phyloP scores from a whole-genome alignment of 345 rosid genomes.

The Abelmoschus esculentus region DNA sequence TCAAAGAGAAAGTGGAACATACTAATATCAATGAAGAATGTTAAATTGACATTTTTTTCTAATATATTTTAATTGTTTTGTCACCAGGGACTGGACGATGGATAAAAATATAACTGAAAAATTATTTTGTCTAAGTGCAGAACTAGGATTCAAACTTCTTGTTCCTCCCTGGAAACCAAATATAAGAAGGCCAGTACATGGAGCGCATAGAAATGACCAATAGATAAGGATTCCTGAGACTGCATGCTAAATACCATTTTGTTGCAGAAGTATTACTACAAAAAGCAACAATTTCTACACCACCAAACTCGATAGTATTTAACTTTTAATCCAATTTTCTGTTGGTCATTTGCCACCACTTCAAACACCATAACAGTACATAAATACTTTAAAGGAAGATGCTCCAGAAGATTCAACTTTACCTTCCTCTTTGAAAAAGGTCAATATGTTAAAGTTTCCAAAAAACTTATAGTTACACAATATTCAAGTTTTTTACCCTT shows the following conservation, averaged over 20 bases:
- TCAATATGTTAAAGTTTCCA: not conserved
- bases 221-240: not conserved
- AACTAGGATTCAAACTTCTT: not conserved
- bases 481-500: not conserved
- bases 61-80: not conserved
- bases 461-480: not conserved
- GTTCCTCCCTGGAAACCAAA: not conserved
- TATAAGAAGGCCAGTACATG: not conserved
- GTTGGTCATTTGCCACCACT: not conserved
- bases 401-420: not conserved
- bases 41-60: not conserved
- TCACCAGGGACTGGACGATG: not conserved
- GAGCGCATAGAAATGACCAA: not conserved
- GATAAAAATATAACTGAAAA: not conserved
- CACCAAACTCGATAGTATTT: not conserved
- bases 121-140: not conserved
- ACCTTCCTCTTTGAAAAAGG: not conserved
- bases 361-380: not conserved
- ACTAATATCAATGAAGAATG: not conserved
- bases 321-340: not conserved
- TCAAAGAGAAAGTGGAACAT: not conserved
- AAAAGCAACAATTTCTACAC: not conserved
- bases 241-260: not conserved
- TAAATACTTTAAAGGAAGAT: not conserved
- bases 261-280: not conserved